A percentile compares a stretch with the other conserved stretches of the same genome.
These are phyloP conservation scores for Cercospora zeina DNA, from an alignment of 2,329 filamentous ascomycete genomes.

Conservation along the genomic window DNA sequence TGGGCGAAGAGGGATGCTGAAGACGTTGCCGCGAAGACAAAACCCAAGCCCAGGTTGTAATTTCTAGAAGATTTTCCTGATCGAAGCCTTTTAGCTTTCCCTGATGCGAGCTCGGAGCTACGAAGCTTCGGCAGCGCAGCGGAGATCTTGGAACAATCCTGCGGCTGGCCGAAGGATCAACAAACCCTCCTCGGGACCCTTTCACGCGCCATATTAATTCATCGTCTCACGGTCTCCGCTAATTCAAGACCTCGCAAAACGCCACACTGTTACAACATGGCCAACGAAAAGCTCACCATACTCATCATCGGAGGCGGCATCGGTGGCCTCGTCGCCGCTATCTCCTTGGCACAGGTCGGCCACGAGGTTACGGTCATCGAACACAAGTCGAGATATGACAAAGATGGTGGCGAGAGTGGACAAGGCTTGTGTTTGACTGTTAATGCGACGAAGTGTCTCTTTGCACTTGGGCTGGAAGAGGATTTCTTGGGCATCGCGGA, in stretches of 20 bases:
- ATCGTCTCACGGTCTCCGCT: background rate
- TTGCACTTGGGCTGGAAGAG: conserved; percentile 1
- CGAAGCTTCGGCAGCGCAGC: background rate
- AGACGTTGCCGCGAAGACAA: background rate
- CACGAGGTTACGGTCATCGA: conserved; percentile 43
- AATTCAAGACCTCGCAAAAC: background rate
- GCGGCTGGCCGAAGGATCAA: background rate
- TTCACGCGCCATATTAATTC: background rate
- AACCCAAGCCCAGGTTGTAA: conserved; percentile 7
- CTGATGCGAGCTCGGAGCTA: conserved; percentile 1
- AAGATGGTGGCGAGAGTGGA: conserved; percentile 3
- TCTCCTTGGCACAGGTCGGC: conserved; percentile 39
- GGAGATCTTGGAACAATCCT: background rate
- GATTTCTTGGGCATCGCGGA: conserved; percentile 16
- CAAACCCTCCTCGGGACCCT: background rate
- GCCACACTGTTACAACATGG: background rate
- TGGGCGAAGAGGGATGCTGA: conserved; percentile 18
- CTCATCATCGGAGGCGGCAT: conserved; percentile 43
- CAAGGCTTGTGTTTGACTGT: conserved; percentile 18
- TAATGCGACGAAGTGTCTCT: conserved; percentile 15
- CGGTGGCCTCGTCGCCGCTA: conserved; percentile 41
- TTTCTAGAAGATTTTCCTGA: background rate
- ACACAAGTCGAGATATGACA: conserved; percentile 24
- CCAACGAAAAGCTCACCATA: conserved; percentile 29
- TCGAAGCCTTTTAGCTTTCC: background rate